Percentiles rank a stretch among this genome's conserved stretches.
Conservation (phyloP, 495 filamentous ascomycete genomes). For the Daldinia caldariorum region DNA sequence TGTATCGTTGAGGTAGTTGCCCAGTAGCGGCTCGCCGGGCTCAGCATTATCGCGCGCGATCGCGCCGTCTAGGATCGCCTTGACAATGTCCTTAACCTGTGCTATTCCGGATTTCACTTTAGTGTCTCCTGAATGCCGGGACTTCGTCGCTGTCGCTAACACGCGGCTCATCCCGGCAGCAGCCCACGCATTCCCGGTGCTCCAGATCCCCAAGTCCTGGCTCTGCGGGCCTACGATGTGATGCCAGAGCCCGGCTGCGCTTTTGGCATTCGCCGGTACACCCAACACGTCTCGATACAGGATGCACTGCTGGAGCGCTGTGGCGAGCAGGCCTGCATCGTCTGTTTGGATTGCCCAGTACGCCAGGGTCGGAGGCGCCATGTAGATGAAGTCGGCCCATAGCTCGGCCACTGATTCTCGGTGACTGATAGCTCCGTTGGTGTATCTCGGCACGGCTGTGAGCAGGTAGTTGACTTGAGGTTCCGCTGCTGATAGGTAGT, state of each 20-base stretch:
- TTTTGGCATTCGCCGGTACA: slow-evolving; percentile 34
- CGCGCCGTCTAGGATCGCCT: slow-evolving; percentile 59
- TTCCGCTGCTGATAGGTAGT: slow-evolving; percentile 50
- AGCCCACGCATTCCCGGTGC: slow-evolving; percentile 64
- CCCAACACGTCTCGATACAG: slow-evolving; percentile 58
- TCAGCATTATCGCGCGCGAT: slow-evolving; percentile 51
- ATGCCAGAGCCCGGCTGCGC: slow-evolving; percentile 52
- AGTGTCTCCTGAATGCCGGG: slow-evolving; percentile 40
- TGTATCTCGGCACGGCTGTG: slow-evolving; percentile 54
- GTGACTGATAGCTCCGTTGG: slow-evolving; percentile 63
- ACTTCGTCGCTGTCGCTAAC: slow-evolving; percentile 57
- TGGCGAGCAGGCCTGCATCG: slow-evolving; percentile 48
- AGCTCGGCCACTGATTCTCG: slow-evolving; percentile 56
- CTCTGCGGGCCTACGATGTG: slow-evolving; percentile 60
- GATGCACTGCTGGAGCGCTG: slow-evolving; percentile 54
- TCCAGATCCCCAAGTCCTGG: slow-evolving; percentile 59
- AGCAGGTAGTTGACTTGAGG: slow-evolving; percentile 57
- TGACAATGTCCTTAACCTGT: slow-evolving; percentile 51
- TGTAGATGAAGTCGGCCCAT: slow-evolving; percentile 64
- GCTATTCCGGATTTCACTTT: slow-evolving; percentile 46
- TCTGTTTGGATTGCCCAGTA: slow-evolving; percentile 57
- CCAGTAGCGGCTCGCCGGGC: slow-evolving; percentile 54
- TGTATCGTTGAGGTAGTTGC: slow-evolving; percentile 61
- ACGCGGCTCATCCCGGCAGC: slow-evolving; percentile 61
- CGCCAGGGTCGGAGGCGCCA: slow-evolving; percentile 61